Percentiles rank a stretch among this genome's conserved stretches.
Conservation (phyloP, 805 yeast species). For the Tetrapisispora namnaoensis region DNA sequence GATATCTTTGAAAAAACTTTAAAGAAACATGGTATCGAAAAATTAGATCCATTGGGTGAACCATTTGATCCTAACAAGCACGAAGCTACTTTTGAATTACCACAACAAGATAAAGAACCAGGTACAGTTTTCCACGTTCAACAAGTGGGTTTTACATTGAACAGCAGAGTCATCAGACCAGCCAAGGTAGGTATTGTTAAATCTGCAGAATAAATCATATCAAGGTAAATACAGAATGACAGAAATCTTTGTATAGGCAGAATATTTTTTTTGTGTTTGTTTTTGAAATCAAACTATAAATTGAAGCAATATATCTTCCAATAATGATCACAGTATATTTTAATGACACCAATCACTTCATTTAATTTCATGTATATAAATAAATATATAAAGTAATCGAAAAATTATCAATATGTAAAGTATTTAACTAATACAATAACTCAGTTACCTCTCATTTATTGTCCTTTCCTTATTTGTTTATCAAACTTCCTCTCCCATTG, state of each 20-base stretch:
- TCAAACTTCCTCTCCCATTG: too few relatives aligned
- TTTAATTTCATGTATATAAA: constrained; percentile 1
- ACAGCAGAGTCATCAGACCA: constrained; percentile 83
- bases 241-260: too few relatives aligned
- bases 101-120: constrained; percentile 80
- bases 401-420: background rate
- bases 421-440: too few relatives aligned
- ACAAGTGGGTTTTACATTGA: constrained; percentile 78
- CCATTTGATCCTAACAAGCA: constrained; percentile 83
- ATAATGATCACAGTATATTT: background rate
- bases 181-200: constrained; percentile 94
- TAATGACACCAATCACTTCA: background rate
- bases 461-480: too few relatives aligned
- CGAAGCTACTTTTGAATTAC: constrained; percentile 85
- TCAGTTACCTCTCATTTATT: too few relatives aligned
- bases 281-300: too few relatives aligned
- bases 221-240: background rate
- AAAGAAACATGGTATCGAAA: constrained; percentile 65
- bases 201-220: constrained; percentile 22
- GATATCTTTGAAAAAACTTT: constrained; percentile 78
- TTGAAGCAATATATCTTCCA: too few relatives aligned
- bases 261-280: too few relatives aligned
- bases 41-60: constrained; percentile 77
- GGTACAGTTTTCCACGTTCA: constrained; percentile 91
- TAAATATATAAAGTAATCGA: background rate